Conservation (phyloP, 768 basidiomycete species). For the Lactarius vividus region DNA sequence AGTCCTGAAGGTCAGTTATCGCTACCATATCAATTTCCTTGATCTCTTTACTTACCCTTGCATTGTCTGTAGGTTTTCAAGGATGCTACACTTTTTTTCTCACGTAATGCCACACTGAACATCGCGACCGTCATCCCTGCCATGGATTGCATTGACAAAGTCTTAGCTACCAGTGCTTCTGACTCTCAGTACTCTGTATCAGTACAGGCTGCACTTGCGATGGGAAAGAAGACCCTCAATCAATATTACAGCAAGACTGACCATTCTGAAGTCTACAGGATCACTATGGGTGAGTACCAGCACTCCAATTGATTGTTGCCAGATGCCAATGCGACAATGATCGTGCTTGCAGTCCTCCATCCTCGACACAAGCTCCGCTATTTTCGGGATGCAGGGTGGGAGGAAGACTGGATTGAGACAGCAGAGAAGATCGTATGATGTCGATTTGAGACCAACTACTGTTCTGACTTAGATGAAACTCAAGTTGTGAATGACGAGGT, state of each 20-base stretch:
- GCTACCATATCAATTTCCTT: too few relatives aligned
- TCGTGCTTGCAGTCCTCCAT: not conserved
- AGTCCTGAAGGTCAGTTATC: not conserved
- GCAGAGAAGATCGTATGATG: not conserved
- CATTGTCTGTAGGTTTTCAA: not conserved
- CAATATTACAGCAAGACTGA: not conserved
- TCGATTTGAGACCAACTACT: too few relatives aligned
- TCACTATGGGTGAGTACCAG: not conserved
- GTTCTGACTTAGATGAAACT: too few relatives aligned
- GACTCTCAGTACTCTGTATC: not conserved
- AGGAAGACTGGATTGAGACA: slow-evolving; percentile 1
- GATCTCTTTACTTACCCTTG: not conserved
- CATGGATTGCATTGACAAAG: not conserved
- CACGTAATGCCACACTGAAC: not conserved
- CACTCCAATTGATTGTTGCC: too few relatives aligned
- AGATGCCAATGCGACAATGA: too few relatives aligned
- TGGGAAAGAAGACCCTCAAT: not conserved
- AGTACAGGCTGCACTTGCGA: not conserved
- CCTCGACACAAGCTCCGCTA: slow-evolving; percentile 1
- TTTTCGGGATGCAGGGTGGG: not conserved
- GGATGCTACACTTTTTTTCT: not conserved
- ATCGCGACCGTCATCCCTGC: not conserved
- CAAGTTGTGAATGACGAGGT: too few relatives aligned
- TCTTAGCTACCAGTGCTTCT: not conserved
- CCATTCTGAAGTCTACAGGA: not conserved